A percentile compares a stretch with the other conserved stretches of the same genome.
Evolutionary conservation across 352 stramenopile genomes (phyloP).

Genomic region (Phytophthora chlamydospora): DNA sequence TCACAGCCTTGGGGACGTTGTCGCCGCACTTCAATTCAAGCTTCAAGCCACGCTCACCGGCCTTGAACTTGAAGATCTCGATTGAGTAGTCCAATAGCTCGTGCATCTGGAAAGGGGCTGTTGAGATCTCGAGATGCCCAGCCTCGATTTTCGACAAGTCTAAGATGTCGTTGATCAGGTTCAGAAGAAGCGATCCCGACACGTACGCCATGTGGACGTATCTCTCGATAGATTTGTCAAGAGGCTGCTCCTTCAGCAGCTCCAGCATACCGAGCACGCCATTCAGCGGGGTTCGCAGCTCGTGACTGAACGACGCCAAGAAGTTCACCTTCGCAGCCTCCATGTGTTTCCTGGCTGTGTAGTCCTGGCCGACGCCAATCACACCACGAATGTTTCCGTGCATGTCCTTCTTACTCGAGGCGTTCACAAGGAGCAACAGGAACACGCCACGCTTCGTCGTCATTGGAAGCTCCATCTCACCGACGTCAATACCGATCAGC

Average conservation of each 20-base stretch:
- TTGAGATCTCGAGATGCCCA: conserved; percentile 87
- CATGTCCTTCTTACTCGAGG: conserved; percentile 54
- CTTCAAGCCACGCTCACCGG: conserved; percentile 81
- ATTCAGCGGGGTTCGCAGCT: conserved; percentile 79
- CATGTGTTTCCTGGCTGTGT: conserved; percentile 90
- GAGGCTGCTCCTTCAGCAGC: conserved; percentile 74
- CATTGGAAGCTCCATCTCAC: conserved; percentile 86
- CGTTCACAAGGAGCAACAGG: conserved; percentile 74
- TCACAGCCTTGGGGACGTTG: conserved; percentile 65
- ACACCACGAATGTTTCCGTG: conserved; percentile 44
- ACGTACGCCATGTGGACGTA: conserved; percentile 79
- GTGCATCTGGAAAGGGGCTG: conserved; percentile 78
- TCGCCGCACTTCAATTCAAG: conserved; percentile 71
- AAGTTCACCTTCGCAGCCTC: conserved; percentile 84
- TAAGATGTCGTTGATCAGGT: conserved; percentile 35
- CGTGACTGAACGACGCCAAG: conserved; percentile 82
- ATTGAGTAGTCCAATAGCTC: conserved; percentile 84
- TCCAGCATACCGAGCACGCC: conserved; percentile 84
- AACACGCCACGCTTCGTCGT: conserved; percentile 66
- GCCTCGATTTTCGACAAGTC: conserved; percentile 92
- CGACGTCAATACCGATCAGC: conserved; percentile 78
- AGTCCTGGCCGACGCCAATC: conserved; percentile 91
- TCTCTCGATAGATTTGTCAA: conserved; percentile 63
- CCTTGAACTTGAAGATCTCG: conserved; percentile 90
- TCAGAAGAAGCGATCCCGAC: conserved; percentile 31